Percentiles rank a stretch among this genome's conserved stretches.
Conservation (phyloP, 2,329 filamentous ascomycete genomes). For the Penicillium sumatraense region DNA sequence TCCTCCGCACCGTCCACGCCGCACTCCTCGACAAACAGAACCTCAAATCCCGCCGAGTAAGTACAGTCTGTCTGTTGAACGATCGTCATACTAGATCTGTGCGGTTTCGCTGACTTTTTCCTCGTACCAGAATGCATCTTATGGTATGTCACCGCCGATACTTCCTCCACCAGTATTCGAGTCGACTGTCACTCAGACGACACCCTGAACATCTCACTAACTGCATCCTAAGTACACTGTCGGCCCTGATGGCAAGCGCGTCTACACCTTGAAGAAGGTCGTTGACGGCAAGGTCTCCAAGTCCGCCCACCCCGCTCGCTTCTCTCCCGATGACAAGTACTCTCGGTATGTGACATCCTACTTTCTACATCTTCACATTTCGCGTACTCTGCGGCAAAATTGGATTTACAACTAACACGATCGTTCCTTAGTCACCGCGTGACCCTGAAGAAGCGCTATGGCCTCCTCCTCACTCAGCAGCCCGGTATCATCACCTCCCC, state of each 20-base stretch:
- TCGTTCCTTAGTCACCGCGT: constrained; percentile 73
- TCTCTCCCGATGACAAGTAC: constrained; percentile 99
- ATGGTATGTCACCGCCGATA: constrained; percentile 38
- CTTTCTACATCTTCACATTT: not conserved
- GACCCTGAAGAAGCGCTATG: constrained; percentile 91
- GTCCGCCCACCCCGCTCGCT: constrained; percentile 92
- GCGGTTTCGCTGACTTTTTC: constrained; percentile 12
- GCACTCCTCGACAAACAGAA: constrained; percentile 21
- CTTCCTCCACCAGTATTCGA: not conserved
- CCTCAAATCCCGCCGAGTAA: constrained; percentile 34
- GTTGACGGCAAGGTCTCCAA: constrained; percentile 82
- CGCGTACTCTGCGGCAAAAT: not conserved
- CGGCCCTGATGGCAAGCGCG: constrained; percentile 79
- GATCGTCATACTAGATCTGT: not conserved
- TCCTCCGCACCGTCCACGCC: constrained; percentile 24
- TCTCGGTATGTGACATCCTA: constrained; percentile 61
- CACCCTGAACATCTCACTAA: constrained; percentile 10
- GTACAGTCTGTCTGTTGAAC: constrained; percentile 8
- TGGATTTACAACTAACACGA: constrained; percentile 4
- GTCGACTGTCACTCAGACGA: constrained; percentile 5
- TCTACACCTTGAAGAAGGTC: constrained; percentile 91
- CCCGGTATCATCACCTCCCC: constrained; percentile 43
- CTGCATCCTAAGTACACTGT: constrained; percentile 69
- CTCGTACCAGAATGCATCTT: constrained; percentile 42
- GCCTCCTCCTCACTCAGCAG: constrained; percentile 82